Conservation (phyloP, 768 basidiomycete species). For the Lactarius hengduanensis region DNA sequence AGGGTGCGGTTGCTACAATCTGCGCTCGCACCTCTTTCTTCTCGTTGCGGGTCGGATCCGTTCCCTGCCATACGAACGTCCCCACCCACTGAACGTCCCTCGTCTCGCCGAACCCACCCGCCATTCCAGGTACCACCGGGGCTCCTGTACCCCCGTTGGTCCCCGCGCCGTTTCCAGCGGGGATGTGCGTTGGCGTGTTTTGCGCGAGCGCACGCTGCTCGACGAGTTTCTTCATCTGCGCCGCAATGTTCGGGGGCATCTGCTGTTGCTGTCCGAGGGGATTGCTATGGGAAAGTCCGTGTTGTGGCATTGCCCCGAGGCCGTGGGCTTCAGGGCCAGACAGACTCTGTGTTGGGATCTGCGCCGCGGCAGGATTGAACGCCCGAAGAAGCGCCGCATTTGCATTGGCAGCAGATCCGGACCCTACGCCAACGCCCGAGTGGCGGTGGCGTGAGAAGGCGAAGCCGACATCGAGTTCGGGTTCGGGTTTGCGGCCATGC, state of each 20-base stretch:
- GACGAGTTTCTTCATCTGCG: slow-evolving; percentile 26
- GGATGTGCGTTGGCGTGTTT: slow-evolving; percentile 1
- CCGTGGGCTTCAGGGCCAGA: slow-evolving; percentile 6
- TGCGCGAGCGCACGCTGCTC: slow-evolving; percentile 21
- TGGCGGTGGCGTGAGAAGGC: background rate
- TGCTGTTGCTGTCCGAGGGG: slow-evolving; percentile 1
- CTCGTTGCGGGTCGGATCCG: slow-evolving; percentile 22
- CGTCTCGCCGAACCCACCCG: background rate
- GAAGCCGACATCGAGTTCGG: slow-evolving; percentile 5
- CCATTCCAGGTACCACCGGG: background rate
- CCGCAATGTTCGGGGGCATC: slow-evolving; percentile 18
- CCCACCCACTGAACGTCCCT: slow-evolving; percentile 21
- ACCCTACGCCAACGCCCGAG: background rate
- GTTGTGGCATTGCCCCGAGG: background rate
- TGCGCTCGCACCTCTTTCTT: slow-evolving; percentile 28
- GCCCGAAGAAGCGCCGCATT: slow-evolving; percentile 14
- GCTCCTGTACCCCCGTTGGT: slow-evolving; percentile 4
- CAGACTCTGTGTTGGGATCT: slow-evolving; percentile 13
- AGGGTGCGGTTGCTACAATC: slow-evolving; percentile 16
- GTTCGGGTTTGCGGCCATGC: slow-evolving; percentile 11
- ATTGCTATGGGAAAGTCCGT: slow-evolving; percentile 9
- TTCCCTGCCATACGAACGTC: slow-evolving; percentile 25
- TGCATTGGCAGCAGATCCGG: slow-evolving; percentile 3
- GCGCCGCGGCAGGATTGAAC: slow-evolving; percentile 12
- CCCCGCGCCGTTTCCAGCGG: slow-evolving; percentile 6